Conservation (phyloP, 2,329 filamentous ascomycete genomes). For the Helotiales sp. region DNA sequence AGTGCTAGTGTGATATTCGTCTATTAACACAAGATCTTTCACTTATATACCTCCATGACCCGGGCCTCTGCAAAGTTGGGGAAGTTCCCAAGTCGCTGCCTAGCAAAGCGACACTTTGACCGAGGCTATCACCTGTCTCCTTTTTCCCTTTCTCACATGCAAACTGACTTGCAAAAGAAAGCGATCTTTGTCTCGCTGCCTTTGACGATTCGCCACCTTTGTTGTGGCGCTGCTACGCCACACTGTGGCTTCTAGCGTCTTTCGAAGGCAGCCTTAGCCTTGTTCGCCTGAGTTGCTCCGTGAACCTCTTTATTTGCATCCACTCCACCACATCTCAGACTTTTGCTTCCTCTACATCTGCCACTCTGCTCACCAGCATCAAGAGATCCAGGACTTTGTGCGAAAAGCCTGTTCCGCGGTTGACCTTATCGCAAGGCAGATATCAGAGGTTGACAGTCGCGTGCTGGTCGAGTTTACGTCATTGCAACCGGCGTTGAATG, state of each 20-base stretch:
- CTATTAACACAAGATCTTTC: too few relatives aligned
- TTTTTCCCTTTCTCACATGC: too few relatives aligned
- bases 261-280: too few relatives aligned
- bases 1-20: too few relatives aligned
- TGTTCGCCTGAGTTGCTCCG: conserved; percentile 10
- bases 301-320: conserved; percentile 11
- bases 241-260: background rate
- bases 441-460: conserved; percentile 1
- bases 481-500: conserved; percentile 1
- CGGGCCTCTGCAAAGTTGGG: too few relatives aligned
- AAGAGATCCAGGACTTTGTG: background rate
- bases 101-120: too few relatives aligned
- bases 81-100: too few relatives aligned
- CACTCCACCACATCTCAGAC: background rate
- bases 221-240: conserved; percentile 2
- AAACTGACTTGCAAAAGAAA: too few relatives aligned
- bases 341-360: background rate
- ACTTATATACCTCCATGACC: background rate
- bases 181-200: too few relatives aligned
- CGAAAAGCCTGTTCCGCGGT: background rate
- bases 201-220: background rate
- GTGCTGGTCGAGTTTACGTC: conserved; percentile 9
- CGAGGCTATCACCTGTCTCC: too few relatives aligned
- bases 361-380: background rate
- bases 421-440: background rate